phyloP scores from a whole-genome alignment of 441 rosid species.

The Geranium incanum region DNA sequence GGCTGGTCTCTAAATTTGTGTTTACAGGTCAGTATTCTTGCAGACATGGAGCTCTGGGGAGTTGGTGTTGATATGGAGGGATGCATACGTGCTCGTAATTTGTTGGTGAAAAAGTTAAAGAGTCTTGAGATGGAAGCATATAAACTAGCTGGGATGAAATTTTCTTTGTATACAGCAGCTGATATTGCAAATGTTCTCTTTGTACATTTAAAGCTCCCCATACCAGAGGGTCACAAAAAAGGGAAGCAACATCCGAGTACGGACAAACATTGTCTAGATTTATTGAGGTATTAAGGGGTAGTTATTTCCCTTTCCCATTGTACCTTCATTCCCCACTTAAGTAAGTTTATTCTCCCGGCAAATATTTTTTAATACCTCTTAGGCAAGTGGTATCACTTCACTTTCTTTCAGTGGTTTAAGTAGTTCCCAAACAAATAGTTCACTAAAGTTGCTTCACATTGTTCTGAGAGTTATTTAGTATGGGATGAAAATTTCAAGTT shows the following conservation, averaged over 20 bases:
- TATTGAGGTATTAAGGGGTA: constrained; percentile 53
- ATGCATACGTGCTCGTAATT: constrained; percentile 66
- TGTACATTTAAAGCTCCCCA: constrained; percentile 70
- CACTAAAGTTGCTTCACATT: background rate
- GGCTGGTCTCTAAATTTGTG: constrained; percentile 22
- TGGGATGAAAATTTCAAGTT: background rate
- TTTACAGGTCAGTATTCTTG: constrained; percentile 76
- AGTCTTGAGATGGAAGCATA: constrained; percentile 80
- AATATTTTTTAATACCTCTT: background rate
- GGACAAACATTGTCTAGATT: constrained; percentile 82
- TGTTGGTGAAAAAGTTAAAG: constrained; percentile 67
- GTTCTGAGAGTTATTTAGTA: background rate
- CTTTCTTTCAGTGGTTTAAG: background rate
- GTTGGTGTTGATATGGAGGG: constrained; percentile 91
- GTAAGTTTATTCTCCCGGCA: background rate
- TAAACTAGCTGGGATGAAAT: constrained; percentile 70
- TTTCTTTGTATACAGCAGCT: constrained; percentile 74
- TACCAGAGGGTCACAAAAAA: constrained; percentile 52
- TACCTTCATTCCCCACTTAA: background rate
- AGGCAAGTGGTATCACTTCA: background rate
- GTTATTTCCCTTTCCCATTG: constrained; percentile 7
- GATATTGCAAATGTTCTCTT: constrained; percentile 88
- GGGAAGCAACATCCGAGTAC: constrained; percentile 94
- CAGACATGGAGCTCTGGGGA: constrained; percentile 96
- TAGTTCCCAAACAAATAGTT: background rate